Percentiles rank a stretch among this genome's conserved stretches.
Evolutionary conservation across 352 stramenopile species (phyloP).

Genomic region (Phytopythium vexans): DNA sequence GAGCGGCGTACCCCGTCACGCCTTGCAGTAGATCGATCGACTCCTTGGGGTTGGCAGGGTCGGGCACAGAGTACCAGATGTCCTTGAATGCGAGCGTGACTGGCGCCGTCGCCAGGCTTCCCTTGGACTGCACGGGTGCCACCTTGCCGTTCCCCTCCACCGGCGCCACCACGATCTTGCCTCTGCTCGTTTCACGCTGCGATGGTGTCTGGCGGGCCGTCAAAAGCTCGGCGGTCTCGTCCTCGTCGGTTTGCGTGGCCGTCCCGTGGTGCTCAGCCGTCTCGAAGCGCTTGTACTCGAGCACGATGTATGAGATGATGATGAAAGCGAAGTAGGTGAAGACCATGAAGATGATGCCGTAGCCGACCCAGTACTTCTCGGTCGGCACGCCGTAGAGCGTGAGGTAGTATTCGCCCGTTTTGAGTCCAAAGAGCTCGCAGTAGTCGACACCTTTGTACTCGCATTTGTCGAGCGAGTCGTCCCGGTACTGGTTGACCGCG

Average conservation of each 20-base stretch:
- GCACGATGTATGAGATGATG: slow-evolving; percentile 14
- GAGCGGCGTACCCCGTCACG: background rate
- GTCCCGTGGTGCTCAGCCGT: slow-evolving; percentile 6
- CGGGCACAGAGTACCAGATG: slow-evolving; percentile 16
- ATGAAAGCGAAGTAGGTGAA: slow-evolving; percentile 18
- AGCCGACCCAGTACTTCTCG: slow-evolving; percentile 19
- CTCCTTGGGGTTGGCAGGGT: slow-evolving; percentile 4
- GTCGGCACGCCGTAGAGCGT: slow-evolving; percentile 20
- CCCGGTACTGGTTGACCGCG: slow-evolving; percentile 22
- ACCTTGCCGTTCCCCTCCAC: slow-evolving; percentile 2
- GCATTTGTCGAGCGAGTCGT: slow-evolving; percentile 12
- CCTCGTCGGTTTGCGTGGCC: slow-evolving; percentile 4
- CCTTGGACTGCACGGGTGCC: too few species aligned
- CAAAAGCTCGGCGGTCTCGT: background rate
- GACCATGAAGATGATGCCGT: slow-evolving; percentile 18
- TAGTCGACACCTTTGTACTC: slow-evolving; percentile 26
- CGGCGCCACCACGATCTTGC: too few species aligned
- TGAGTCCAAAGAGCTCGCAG: slow-evolving; percentile 20
- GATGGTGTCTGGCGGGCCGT: too few species aligned
- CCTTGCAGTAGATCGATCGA: slow-evolving; percentile 2
- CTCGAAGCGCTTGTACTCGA: slow-evolving; percentile 31
- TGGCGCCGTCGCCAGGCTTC: too few species aligned
- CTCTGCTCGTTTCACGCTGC: too few species aligned
- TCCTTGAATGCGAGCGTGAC: slow-evolving; percentile 20
- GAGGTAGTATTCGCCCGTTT: slow-evolving; percentile 26